Percentiles rank a stretch among this genome's conserved stretches.
Evolutionary conservation across 2,329 filamentous ascomycete genomes (phyloP).

Genomic region (Penicillium sp.): DNA sequence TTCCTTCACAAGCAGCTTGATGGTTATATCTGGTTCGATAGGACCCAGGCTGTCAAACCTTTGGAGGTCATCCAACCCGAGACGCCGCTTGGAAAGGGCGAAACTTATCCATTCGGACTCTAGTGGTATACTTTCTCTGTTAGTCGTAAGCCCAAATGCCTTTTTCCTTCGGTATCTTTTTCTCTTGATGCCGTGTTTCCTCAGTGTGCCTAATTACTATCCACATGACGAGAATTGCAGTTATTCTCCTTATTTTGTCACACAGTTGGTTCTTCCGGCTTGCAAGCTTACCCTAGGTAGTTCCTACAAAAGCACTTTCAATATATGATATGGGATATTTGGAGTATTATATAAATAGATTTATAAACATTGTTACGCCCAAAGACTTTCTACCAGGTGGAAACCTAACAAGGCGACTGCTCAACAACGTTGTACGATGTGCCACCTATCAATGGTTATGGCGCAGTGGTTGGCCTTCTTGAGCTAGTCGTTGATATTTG

Average conservation of each 20-base stretch:
- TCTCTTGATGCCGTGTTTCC: neutral
- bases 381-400: neutral
- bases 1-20: conserved; percentile 44
- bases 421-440: neutral
- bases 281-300: neutral
- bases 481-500: conserved; percentile 43
- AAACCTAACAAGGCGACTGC: neutral
- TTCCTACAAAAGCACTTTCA: neutral
- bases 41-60: conserved; percentile 38
- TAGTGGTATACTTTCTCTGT: conserved; percentile 16
- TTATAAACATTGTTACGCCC: neutral
- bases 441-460: conserved; percentile 37
- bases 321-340: neutral
- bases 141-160: neutral
- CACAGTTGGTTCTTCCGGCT: neutral
- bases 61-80: conserved; percentile 42
- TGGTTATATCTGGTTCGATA: conserved; percentile 45
- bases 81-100: conserved; percentile 36
- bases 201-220: neutral
- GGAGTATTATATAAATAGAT: neutral
- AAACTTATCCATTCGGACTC: conserved; percentile 48
- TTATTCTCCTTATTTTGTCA: neutral
- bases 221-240: neutral
- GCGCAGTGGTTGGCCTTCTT: conserved; percentile 33
- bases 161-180: neutral